These are phyloP conservation scores for Calocybe gambosa DNA, from an alignment of 1,284 basidiomycete species.

Conservation along the genomic window DNA sequence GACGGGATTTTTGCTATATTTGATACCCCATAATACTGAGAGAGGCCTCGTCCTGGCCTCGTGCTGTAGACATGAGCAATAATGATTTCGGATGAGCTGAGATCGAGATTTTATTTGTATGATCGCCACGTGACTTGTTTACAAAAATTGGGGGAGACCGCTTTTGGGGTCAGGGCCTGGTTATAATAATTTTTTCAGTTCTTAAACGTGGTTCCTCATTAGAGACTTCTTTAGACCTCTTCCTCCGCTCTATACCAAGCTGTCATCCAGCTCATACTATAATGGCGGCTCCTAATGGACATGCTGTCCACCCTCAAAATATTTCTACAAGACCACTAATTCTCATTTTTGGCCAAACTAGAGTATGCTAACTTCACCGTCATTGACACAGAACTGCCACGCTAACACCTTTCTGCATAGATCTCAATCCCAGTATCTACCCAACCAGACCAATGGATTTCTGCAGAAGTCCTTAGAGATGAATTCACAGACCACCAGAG, in stretches of 20 bases:
- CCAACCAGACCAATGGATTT: slow-evolving; percentile 76
- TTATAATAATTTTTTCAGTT: slow-evolving; percentile 25
- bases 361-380: slow-evolving; percentile 45
- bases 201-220: slow-evolving; percentile 8
- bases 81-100: slow-evolving; percentile 4
- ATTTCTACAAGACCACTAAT: slow-evolving; percentile 62
- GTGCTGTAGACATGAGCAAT: slow-evolving; percentile 1
- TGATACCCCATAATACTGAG: slow-evolving; percentile 10
- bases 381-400: slow-evolving; percentile 7
- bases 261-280: slow-evolving; percentile 19
- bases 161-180: slow-evolving; percentile 33
- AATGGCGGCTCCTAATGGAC: slow-evolving; percentile 33
- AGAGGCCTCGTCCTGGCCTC: slow-evolving; percentile 2
- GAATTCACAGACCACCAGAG: slow-evolving; percentile 72
- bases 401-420: slow-evolving; percentile 31
- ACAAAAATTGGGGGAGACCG: slow-evolving; percentile 34
- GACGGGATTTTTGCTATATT: no score
- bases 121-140: slow-evolving; percentile 26
- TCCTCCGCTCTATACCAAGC: slow-evolving; percentile 10
- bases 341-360: slow-evolving; percentile 53
- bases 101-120: background rate
- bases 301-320: slow-evolving; percentile 23
- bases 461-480: slow-evolving; percentile 82
- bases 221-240: slow-evolving; percentile 19
- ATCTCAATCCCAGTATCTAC: slow-evolving; percentile 82